phyloP scores from a whole-genome alignment of 345 rosid species.

The Brassica nigra region DNA sequence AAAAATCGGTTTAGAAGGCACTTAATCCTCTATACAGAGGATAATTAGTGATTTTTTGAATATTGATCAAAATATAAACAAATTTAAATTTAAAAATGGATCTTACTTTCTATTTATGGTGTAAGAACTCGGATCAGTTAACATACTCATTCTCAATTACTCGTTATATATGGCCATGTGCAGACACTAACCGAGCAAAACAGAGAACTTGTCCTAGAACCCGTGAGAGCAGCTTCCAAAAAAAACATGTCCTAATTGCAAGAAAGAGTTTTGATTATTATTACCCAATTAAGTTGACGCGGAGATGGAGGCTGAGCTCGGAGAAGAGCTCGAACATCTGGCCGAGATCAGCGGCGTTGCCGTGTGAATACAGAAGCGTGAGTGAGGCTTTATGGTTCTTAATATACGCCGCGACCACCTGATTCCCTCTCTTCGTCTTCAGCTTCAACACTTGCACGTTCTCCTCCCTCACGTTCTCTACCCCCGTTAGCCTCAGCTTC shows the following conservation, averaged over 20 bases:
- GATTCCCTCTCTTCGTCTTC: conserved; percentile 79
- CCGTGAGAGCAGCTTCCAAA: background rate
- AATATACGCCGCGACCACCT: conserved; percentile 75
- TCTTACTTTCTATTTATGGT: background rate
- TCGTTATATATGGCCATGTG: background rate
- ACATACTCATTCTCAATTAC: background rate
- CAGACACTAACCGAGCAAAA: background rate
- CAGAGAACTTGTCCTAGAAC: background rate
- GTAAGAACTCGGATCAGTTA: background rate
- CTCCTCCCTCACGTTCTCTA: conserved; percentile 54
- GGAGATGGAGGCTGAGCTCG: conserved; percentile 75
- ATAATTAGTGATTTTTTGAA: background rate
- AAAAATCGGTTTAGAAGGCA: background rate
- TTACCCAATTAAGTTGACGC: conserved; percentile 90
- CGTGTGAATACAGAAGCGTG: conserved; percentile 83
- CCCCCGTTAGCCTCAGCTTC: conserved; percentile 61
- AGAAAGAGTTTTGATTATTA: background rate
- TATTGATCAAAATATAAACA: background rate
- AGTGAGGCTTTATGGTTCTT: conserved; percentile 77
- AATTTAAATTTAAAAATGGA: background rate
- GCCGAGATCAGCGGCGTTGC: conserved; percentile 97
- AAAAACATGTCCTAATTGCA: conserved; percentile 2
- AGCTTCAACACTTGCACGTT: conserved; percentile 69
- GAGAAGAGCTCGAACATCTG: conserved; percentile 80
- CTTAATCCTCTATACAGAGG: background rate